phyloP scores from a whole-genome alignment of 495 filamentous ascomycete genomes.

The Penicillium bialowiezense region DNA sequence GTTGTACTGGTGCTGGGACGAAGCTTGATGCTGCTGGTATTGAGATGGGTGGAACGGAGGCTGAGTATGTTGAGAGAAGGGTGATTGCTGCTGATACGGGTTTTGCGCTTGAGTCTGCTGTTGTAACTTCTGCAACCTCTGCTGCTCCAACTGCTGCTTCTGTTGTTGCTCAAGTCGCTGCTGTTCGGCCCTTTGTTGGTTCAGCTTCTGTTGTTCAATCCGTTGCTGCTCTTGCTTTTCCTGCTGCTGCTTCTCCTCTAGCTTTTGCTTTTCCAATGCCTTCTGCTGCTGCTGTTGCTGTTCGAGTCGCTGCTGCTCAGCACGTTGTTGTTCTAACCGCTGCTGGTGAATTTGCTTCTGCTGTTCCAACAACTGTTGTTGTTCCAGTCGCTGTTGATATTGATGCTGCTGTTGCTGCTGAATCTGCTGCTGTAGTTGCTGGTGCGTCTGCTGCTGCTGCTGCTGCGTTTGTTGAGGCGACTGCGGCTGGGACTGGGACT shows the following conservation, averaged over 20 bases:
- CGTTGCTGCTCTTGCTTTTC: constrained; percentile 17
- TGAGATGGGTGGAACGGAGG: constrained; percentile 22
- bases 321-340: constrained; percentile 18
- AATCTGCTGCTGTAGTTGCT: constrained; percentile 13
- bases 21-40: constrained; percentile 21
- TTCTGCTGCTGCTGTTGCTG: constrained; percentile 16
- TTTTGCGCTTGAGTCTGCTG: constrained; percentile 25
- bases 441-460: constrained; percentile 21
- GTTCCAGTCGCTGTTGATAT: constrained; percentile 16
- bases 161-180: constrained; percentile 21
- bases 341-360: constrained; percentile 20
- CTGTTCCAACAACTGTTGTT: constrained; percentile 5
- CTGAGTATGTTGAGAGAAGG: constrained; percentile 11
- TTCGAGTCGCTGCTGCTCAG: constrained; percentile 19
- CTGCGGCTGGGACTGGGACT: constrained; percentile 28
- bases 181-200: constrained; percentile 17
- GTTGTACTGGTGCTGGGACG: constrained; percentile 9
- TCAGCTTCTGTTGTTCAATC: background rate
- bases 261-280: constrained; percentile 14
- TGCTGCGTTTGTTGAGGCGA: constrained; percentile 33
- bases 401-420: constrained; percentile 22
- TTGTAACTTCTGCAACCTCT: constrained; percentile 23
- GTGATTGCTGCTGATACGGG: constrained; percentile 17
- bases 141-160: constrained; percentile 20
- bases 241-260: constrained; percentile 16